Percentiles rank a stretch among this genome's conserved stretches.
phyloP scores from a whole-genome alignment of 345 rosid species.

The Kandelia obovata region DNA sequence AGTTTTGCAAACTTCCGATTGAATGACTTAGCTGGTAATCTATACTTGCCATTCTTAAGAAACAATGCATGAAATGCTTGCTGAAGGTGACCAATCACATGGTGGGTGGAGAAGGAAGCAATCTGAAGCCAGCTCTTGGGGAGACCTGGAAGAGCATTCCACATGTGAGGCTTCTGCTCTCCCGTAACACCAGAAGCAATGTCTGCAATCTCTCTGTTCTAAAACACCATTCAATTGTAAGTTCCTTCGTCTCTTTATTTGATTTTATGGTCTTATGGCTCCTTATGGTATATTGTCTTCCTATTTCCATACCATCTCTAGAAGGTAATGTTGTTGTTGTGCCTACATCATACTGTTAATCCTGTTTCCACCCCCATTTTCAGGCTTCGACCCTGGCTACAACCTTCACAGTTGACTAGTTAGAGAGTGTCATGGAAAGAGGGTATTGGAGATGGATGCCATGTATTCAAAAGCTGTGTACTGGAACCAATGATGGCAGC shows the following conservation, averaged over 20 bases:
- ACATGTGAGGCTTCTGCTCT: conserved; percentile 64
- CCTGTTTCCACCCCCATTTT: not conserved
- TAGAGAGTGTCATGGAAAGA: too few species aligned
- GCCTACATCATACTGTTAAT: too few species aligned
- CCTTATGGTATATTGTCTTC: too few species aligned
- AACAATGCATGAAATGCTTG: not conserved
- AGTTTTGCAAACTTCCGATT: too few species aligned
- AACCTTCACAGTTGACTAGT: conserved; percentile 27
- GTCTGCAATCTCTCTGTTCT: conserved; percentile 41
- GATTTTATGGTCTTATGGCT: too few species aligned
- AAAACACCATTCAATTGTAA: conserved; percentile 67
- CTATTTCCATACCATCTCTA: too few species aligned
- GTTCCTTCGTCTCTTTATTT: not conserved
- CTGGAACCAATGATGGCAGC: too few species aligned
- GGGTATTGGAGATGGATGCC: too few species aligned
- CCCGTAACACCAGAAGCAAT: conserved; percentile 38
- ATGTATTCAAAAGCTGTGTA: too few species aligned
- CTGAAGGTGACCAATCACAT: conserved; percentile 80
- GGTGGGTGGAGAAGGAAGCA: conserved; percentile 68
- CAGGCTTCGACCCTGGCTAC: conserved; percentile 43
- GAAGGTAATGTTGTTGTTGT: too few species aligned
- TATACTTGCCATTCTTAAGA: not conserved
- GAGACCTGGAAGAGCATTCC: conserved; percentile 87
- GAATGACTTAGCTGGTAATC: not conserved
- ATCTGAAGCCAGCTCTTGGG: conserved; percentile 77